Base-by-base conservation (phyloP, 345 rosid genomes). In the Mallotus nudiflorus region DNA sequence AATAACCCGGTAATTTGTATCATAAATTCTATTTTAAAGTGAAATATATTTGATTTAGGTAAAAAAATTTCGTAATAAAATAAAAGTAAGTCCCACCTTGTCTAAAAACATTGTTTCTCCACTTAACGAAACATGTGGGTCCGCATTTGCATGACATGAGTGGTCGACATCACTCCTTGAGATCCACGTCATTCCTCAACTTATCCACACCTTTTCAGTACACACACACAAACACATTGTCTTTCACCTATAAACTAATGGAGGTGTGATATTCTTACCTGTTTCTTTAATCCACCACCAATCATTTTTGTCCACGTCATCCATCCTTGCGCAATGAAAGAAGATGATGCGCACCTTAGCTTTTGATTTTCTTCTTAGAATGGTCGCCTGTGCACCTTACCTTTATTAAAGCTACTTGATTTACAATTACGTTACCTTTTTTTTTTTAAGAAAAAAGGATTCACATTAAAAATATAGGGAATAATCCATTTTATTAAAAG, bases 101-200 rank as follows among this genome's bases (percentile, higher is more conserved):
- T 16, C 39, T 48, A 49, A 3, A 4, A 31, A 44, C 2, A 33
- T 56, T 31, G 56, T 24, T 70, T 49, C 66, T 42, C 61, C 37
- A 11, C 55, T 49, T 52, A 31, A 60, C 37, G 63, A 66, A 53
- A 82, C 80, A 78, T 31, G 62, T 78, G 83, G 84, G 74, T 9
- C 81, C 88, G 66, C 2, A 1, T 35, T 22, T 14, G 60, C 33
- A 39, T 70, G 76, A 80, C 80, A 77, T 67, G 76, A 75, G 74
- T 68, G 77, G 87, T 79, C 83, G 51, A 60, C 81, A 73, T 81
- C 80, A 68, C 80, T 69, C 73, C 75, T 73, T 66, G 70, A 71
- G 67, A 75, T 81, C 89, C 88, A 82, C 90, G 83, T 83, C 83
- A 76, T 39, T 8, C 70, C 70, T 35, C 78, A 22, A 55, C 81